Percentiles rank a stretch among this genome's conserved stretches.
Conservation (phyloP, 108 stramenopile genomes). For the Nitzschia palea region DNA sequence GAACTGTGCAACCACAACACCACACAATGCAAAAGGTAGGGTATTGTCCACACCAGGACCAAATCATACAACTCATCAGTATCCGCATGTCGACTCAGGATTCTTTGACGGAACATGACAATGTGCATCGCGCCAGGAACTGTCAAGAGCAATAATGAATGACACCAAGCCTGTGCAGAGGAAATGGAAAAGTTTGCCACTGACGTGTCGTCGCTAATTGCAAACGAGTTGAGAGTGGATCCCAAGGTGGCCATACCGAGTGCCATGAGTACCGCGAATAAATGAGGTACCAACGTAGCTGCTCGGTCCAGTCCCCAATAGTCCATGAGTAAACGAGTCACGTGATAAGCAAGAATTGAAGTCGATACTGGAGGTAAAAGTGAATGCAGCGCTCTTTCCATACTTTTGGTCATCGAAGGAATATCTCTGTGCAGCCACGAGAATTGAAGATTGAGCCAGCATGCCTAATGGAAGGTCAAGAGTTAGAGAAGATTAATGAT, state of each 20-base stretch:
- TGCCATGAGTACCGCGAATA: slow-evolving; percentile 56
- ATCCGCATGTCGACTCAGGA: slow-evolving; percentile 59
- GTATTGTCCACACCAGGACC: slow-evolving; percentile 52
- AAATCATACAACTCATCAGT: slow-evolving; percentile 63
- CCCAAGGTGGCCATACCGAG: slow-evolving; percentile 54
- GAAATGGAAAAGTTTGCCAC: slow-evolving; percentile 19
- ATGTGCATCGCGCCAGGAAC: slow-evolving; percentile 56
- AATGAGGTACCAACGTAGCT: slow-evolving; percentile 45
- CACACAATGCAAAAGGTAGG: slow-evolving; percentile 67
- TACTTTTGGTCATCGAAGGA: slow-evolving; percentile 31
- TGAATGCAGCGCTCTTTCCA: slow-evolving; percentile 60
- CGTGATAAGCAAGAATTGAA: slow-evolving; percentile 41
- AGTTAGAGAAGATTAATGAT: not conserved
- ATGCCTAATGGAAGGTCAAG: slow-evolving; percentile 27
- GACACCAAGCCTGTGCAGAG: slow-evolving; percentile 41
- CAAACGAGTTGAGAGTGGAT: slow-evolving; percentile 14
- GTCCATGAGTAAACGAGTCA: slow-evolving; percentile 26
- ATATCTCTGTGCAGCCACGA: slow-evolving; percentile 49
- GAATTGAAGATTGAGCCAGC: slow-evolving; percentile 64
- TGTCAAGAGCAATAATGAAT: slow-evolving; percentile 58
- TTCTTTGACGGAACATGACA: slow-evolving; percentile 50
- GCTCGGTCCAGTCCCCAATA: slow-evolving; percentile 49
- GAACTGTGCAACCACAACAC: slow-evolving; percentile 17
- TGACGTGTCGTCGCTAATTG: not conserved
- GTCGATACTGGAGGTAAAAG: slow-evolving; percentile 49